Base-by-base conservation (phyloP, 148 eudicot species). In the Beta vulgaris region DNA sequence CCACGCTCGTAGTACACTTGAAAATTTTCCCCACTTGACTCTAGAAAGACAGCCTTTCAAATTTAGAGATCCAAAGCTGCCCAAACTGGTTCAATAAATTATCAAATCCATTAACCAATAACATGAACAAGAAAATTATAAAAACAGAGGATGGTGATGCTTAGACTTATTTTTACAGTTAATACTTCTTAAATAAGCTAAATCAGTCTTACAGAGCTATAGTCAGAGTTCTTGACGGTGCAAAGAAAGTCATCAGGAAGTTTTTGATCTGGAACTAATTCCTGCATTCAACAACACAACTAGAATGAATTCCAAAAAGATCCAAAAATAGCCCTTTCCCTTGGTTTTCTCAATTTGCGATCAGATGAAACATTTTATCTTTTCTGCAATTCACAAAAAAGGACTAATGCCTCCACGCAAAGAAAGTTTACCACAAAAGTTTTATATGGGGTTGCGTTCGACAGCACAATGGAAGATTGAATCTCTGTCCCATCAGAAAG, bases 401-500 rank as follows among this genome's bases (percentile, higher is more conserved):
- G 43, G 28, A 76, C 39, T 58, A 65, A 23, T 44, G 77, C 36
- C 54, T 75, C 25, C 23, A 46, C 3, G 49, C 16, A 72, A 9
- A 69, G 67, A 40, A 72, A 68, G 16, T 58, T 79, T 85, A 95
- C 98, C 97, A 88, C 81, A 82, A 92, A 95, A 69, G 98, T 95
- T 80, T 48, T 95, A 78, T 90, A 86, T 59, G 97, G 92, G 31
- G 97, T 95, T 15, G 98, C 96, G 83, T 95, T 95, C 72, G 98
- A 95, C 62, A 95, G 82, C 51, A 95, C 93, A 81, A 85, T 87
- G 64, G 96, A 89, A 73, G 97, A 90, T 59, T 76, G 85, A 76
- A 95, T 76, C 55, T 77, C 61, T 69, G 92, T 87, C 67, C 96
- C 97, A 82, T 95, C 96, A 66, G 96, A 92, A 84, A 95, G 76